Percentiles rank a stretch among this genome's conserved stretches.
phyloP scores from a whole-genome alignment of 1,139 yeast species.

The Nakaseomyces bracarensis region DNA sequence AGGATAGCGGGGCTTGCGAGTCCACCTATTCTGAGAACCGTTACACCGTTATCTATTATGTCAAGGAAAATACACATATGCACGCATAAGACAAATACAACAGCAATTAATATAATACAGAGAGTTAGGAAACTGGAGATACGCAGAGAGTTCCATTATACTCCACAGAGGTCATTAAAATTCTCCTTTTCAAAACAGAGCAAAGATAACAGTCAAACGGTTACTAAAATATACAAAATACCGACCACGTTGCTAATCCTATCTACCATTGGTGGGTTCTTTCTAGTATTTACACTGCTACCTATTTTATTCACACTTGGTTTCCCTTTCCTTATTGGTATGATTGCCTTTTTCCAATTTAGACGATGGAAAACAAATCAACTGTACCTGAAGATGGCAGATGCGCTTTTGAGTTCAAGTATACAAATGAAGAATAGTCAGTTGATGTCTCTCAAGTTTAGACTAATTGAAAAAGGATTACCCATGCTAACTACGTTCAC shows the following conservation, averaged over 20 bases:
- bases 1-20: slow-evolving; percentile 8
- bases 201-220: not conserved
- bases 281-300: slow-evolving; percentile 1
- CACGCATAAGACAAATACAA: not conserved
- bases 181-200: slow-evolving; percentile 1
- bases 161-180: not conserved
- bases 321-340: slow-evolving; percentile 6
- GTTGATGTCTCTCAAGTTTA: slow-evolving; percentile 3
- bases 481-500: not conserved
- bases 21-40: slow-evolving; percentile 10
- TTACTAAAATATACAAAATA: slow-evolving; percentile 4
- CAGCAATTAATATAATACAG: not conserved
- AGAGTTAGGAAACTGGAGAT: not conserved
- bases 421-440: slow-evolving; percentile 4
- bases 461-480: slow-evolving; percentile 6
- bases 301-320: slow-evolving; percentile 6
- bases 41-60: slow-evolving; percentile 3
- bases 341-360: slow-evolving; percentile 6
- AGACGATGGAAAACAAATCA: slow-evolving; percentile 7
- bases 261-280: slow-evolving; percentile 6
- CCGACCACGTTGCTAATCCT: slow-evolving; percentile 5
- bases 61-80: not conserved
- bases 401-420: not conserved
- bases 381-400: slow-evolving; percentile 6
- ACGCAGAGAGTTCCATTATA: slow-evolving; percentile 6